A percentile compares a stretch with the other conserved stretches of the same genome.
Evolutionary conservation across 2,329 filamentous ascomycete genomes (phyloP).

Genomic region (Aspergillus bombycis): DNA sequence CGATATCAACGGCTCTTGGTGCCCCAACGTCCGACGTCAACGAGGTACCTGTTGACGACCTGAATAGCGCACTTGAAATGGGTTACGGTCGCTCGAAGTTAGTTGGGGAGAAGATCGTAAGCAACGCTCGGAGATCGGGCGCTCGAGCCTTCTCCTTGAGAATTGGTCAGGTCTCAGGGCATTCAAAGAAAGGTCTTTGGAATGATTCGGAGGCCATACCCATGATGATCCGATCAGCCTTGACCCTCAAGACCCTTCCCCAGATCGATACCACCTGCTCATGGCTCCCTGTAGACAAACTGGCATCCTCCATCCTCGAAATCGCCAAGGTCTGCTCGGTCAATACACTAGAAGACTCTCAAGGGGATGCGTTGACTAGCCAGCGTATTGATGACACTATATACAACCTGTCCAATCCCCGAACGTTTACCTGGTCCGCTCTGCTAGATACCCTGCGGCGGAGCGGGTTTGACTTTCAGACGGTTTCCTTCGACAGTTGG

Average conservation of each 20-base stretch:
- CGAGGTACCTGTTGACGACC: conserved; percentile 19
- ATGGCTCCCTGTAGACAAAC: conserved; percentile 37
- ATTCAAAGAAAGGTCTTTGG: conserved; percentile 38
- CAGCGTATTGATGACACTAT: conserved; percentile 26
- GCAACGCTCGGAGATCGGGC: conserved; percentile 27
- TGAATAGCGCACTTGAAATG: conserved; percentile 27
- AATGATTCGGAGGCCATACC: conserved; percentile 39
- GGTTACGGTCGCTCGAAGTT: conserved; percentile 40
- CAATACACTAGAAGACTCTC: neutral
- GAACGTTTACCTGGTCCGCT: conserved; percentile 38
- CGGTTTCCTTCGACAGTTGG: conserved; percentile 39
- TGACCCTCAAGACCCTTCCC: conserved; percentile 31
- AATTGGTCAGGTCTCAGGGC: conserved; percentile 40
- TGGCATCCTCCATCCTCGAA: conserved; percentile 32
- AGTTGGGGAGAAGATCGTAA: conserved; percentile 35
- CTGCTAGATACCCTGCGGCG: conserved; percentile 34
- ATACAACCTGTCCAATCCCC: conserved; percentile 36
- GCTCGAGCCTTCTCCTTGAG: conserved; percentile 35
- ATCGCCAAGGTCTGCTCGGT: conserved; percentile 23
- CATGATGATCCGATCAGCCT: conserved; percentile 36
- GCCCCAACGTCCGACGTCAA: neutral
- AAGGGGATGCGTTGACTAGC: neutral
- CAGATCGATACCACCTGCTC: conserved; percentile 29
- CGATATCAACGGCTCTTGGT: conserved; percentile 46
- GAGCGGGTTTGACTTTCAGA: conserved; percentile 40